phyloP scores from a whole-genome alignment of 2,329 filamentous ascomycete species.

The Ophioceras dolichostomum region DNA sequence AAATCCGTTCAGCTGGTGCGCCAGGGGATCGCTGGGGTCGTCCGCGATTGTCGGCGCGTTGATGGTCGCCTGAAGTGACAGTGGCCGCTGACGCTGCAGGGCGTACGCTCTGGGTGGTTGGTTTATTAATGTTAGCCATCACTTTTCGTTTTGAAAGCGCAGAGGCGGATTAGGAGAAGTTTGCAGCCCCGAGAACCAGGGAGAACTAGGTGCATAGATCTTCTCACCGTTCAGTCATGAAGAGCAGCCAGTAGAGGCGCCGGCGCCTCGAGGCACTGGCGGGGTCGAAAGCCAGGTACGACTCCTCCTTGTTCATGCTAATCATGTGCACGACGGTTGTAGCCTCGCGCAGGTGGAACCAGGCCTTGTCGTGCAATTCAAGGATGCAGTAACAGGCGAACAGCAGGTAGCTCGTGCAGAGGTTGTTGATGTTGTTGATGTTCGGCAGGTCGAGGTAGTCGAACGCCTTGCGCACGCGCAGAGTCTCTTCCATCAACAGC shows the following conservation, averaged over 20 bases:
- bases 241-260: conserved; percentile 62
- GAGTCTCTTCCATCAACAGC: conserved; percentile 53
- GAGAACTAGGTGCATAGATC: not conserved
- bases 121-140: no score
- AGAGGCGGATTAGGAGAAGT: no score
- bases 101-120: conserved; percentile 46
- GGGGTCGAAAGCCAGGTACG: conserved; percentile 45
- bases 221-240: conserved; percentile 54
- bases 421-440: conserved; percentile 41
- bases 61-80: conserved; percentile 59
- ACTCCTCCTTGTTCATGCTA: conserved; percentile 49
- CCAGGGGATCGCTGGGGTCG: conserved; percentile 43
- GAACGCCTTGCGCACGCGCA: conserved; percentile 50
- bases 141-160: no score
- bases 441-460: conserved; percentile 46
- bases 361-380: conserved; percentile 63
- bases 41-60: conserved; percentile 50
- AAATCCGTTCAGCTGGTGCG: conserved; percentile 41
- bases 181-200: no score
- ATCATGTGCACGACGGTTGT: conserved; percentile 54
- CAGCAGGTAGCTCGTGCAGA: conserved; percentile 69
- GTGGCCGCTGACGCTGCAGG: conserved; percentile 54
- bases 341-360: conserved; percentile 69
- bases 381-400: conserved; percentile 61
- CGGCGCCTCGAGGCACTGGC: conserved; percentile 51